A percentile compares a stretch with the other conserved stretches of the same genome.
phyloP scores from a whole-genome alignment of 2,329 filamentous ascomycete genomes.

The Aspergillus neoniger region DNA sequence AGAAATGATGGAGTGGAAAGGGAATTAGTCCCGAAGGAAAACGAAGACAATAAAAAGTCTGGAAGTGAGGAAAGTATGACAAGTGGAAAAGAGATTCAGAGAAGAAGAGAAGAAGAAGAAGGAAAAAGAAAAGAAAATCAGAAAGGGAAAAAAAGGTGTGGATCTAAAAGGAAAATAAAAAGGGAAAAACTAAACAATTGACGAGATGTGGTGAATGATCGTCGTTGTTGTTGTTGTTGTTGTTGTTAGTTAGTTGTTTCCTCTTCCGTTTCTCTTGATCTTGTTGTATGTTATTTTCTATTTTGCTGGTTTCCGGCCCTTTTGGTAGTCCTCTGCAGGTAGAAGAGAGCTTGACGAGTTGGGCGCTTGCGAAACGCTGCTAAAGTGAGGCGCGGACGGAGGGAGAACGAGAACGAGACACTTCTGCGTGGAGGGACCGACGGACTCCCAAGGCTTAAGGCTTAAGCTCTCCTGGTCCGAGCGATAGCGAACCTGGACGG shows the following conservation, averaged over 20 bases:
- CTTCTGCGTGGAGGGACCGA: slow-evolving; percentile 10
- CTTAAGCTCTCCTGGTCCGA: slow-evolving; percentile 6
- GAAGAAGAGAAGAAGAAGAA: slow-evolving; percentile 1
- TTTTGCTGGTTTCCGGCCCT: slow-evolving; percentile 1
- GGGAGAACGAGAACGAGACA: slow-evolving; percentile 5
- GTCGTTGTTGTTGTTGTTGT: background rate
- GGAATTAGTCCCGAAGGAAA: background rate
- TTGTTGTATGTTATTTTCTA: background rate
- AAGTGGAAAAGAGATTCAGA: too few relatives aligned
- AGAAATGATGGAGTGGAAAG: background rate
- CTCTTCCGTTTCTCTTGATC: background rate
- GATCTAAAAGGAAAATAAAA: background rate
- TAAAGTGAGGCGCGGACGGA: slow-evolving; percentile 16
- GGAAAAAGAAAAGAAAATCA: slow-evolving; percentile 2
- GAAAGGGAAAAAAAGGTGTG: background rate
- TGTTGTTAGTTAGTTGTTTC: slow-evolving; percentile 4
- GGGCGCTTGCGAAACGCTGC: slow-evolving; percentile 15
- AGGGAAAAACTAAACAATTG: background rate
- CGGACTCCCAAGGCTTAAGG: slow-evolving; percentile 1
- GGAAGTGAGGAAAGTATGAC: slow-evolving; percentile 4
- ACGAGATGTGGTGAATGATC: background rate
- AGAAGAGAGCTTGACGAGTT: slow-evolving; percentile 11
- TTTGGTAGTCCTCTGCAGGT: background rate
- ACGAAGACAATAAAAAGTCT: background rate
- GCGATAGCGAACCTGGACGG: slow-evolving; percentile 5